A percentile compares a stretch with the other conserved stretches of the same genome.
Evolutionary conservation across 202 grass and related monocot species (phyloP).

Genomic region (Zizania palustris): DNA sequence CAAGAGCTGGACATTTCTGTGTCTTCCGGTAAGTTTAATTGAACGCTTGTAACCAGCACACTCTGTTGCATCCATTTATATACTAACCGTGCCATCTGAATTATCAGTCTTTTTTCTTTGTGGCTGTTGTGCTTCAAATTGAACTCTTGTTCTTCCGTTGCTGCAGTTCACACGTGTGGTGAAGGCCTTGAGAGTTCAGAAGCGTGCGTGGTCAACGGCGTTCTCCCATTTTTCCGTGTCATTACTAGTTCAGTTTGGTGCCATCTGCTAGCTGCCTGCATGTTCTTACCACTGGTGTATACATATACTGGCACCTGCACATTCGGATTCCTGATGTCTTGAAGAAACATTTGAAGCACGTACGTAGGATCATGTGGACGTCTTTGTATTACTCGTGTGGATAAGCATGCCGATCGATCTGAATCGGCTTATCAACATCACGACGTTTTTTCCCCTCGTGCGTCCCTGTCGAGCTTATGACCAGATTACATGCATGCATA

Average conservation of each 20-base stretch:
- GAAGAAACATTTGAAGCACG: background rate
- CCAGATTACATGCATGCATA: background rate
- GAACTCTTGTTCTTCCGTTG: background rate
- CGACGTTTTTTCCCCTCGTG: background rate
- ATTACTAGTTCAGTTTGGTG: background rate
- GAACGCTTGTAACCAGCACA: background rate
- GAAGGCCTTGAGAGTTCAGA: background rate
- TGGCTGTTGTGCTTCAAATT: no score
- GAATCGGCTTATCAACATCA: slow-evolving; percentile 21
- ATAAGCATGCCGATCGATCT: slow-evolving; percentile 42
- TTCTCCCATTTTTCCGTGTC: background rate
- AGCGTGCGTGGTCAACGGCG: background rate
- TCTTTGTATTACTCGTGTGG: background rate
- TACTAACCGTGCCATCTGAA: background rate
- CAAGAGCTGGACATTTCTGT: background rate
- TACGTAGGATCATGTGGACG: slow-evolving; percentile 18
- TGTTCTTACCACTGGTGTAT: background rate
- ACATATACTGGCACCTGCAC: background rate
- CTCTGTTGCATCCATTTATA: background rate
- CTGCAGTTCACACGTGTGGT: background rate
- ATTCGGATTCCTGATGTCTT: background rate
- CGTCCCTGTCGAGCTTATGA: slow-evolving; percentile 1
- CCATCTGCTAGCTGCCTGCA: background rate
- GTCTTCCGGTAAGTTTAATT: background rate
- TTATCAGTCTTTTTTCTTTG: no score